A percentile compares a stretch with the other conserved stretches of the same genome.
Evolutionary conservation across 495 filamentous ascomycete genomes (phyloP).

Genomic region (Aspergillus mulundensis): DNA sequence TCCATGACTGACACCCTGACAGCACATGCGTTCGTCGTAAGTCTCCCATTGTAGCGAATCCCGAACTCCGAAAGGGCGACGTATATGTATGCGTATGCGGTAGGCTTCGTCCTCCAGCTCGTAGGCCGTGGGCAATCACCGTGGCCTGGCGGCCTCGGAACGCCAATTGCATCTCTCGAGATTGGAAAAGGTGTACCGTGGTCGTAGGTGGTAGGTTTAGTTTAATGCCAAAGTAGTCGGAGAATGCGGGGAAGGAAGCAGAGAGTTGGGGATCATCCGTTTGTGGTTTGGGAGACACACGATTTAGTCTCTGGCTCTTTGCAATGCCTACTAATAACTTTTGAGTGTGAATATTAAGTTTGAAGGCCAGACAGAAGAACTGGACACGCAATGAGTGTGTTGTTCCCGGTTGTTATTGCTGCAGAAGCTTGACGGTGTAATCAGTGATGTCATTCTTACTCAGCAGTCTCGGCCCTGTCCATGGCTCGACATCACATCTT

Average conservation of each 20-base stretch:
- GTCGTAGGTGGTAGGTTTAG: background rate
- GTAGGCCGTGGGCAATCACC: background rate
- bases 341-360: background rate
- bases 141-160: background rate
- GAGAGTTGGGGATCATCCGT: background rate
- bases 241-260: background rate
- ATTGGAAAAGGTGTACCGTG: background rate
- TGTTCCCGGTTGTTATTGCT: background rate
- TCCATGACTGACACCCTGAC: background rate
- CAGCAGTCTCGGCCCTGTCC: constrained; percentile 4
- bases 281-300: background rate
- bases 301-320: background rate
- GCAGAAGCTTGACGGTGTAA: background rate
- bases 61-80: background rate
- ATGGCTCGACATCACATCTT: background rate
- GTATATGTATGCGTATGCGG: background rate
- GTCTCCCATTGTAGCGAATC: background rate
- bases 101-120: background rate
- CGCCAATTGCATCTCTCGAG: background rate
- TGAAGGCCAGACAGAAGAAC: background rate
- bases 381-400: background rate
- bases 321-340: background rate
- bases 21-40: background rate
- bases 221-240: background rate
- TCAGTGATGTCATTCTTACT: constrained; percentile 23